Percentiles rank a stretch among this genome's conserved stretches.
Evolutionary conservation across 2,329 filamentous ascomycete genomes (phyloP).

Genomic region (Dissoconium aciculare): DNA sequence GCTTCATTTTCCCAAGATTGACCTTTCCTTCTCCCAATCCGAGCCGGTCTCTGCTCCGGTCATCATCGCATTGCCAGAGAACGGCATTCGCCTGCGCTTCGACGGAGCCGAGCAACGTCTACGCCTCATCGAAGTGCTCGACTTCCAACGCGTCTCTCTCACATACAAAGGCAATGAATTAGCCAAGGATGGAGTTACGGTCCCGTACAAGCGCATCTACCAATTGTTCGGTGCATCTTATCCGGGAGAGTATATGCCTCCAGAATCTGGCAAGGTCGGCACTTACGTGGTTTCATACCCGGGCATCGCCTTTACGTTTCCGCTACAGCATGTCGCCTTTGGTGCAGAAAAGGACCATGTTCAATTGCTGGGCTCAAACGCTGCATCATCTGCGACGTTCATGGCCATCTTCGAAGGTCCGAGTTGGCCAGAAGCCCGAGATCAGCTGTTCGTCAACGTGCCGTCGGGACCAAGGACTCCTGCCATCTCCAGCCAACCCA

Average conservation of each 20-base stretch:
- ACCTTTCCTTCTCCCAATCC: slow-evolving; percentile 64
- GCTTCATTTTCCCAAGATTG: slow-evolving; percentile 64
- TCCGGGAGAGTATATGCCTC: slow-evolving; percentile 75
- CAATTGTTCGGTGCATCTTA: slow-evolving; percentile 91
- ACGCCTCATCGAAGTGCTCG: slow-evolving; percentile 75
- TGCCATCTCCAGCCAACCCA: slow-evolving; percentile 51
- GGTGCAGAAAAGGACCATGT: slow-evolving; percentile 69
- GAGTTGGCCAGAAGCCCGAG: slow-evolving; percentile 76
- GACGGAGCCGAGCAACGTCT: slow-evolving; percentile 86
- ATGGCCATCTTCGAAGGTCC: slow-evolving; percentile 86
- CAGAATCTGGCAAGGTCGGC: slow-evolving; percentile 43
- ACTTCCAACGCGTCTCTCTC: slow-evolving; percentile 74
- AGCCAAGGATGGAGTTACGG: slow-evolving; percentile 40
- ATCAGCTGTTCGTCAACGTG: slow-evolving; percentile 58
- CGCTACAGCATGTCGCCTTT: slow-evolving; percentile 58
- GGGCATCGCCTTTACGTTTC: slow-evolving; percentile 84
- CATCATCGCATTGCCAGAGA: slow-evolving; percentile 60
- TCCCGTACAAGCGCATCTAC: slow-evolving; percentile 43
- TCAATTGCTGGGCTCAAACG: slow-evolving; percentile 63
- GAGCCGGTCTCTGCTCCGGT: slow-evolving; percentile 63
- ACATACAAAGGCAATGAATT: slow-evolving; percentile 72
- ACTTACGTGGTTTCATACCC: slow-evolving; percentile 89
- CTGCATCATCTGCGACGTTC: slow-evolving; percentile 59
- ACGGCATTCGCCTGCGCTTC: slow-evolving; percentile 80
- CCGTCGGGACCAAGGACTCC: slow-evolving; percentile 62